Evolutionary conservation across 2,329 filamentous ascomycete species (phyloP).

Genomic region (Escovopsis weberi): DNA sequence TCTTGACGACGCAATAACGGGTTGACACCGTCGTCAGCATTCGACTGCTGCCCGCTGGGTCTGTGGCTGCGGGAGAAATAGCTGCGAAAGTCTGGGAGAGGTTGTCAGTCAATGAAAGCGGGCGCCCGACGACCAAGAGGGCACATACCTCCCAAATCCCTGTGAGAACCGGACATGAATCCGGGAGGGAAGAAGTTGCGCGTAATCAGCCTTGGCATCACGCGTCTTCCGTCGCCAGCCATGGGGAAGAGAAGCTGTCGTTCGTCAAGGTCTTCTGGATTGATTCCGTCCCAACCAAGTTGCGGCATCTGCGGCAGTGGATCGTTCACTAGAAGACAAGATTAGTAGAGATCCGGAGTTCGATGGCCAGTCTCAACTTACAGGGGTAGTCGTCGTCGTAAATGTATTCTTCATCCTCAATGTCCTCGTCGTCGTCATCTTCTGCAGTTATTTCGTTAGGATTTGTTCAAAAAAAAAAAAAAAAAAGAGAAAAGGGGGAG

Average conservation of each 20-base stretch:
- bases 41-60: slow-evolving; percentile 36
- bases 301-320: slow-evolving; percentile 26
- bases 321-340: slow-evolving; percentile 3
- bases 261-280: slow-evolving; percentile 37
- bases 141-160: slow-evolving; percentile 36
- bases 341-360: background rate
- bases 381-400: slow-evolving; percentile 45
- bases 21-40: slow-evolving; percentile 69
- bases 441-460: slow-evolving; percentile 11
- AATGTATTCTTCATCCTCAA: slow-evolving; percentile 52
- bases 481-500: background rate
- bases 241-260: slow-evolving; percentile 33
- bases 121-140: background rate
- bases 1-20: slow-evolving; percentile 61
- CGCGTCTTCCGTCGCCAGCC: slow-evolving; percentile 31
- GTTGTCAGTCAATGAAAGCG: slow-evolving; percentile 2
- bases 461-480: slow-evolving; percentile 5
- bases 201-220: slow-evolving; percentile 22
- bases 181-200: slow-evolving; percentile 46
- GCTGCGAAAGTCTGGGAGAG: slow-evolving; percentile 30
- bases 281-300: slow-evolving; percentile 43
- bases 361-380: slow-evolving; percentile 21
- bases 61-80: slow-evolving; percentile 39
- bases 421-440: slow-evolving; percentile 50
- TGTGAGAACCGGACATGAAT: slow-evolving; percentile 38